Percentiles rank a stretch among this genome's conserved stretches.
These are phyloP conservation scores for Paraphoma sp. DNA, from an alignment of 2,329 filamentous ascomycete species.

Conservation along the genomic window DNA sequence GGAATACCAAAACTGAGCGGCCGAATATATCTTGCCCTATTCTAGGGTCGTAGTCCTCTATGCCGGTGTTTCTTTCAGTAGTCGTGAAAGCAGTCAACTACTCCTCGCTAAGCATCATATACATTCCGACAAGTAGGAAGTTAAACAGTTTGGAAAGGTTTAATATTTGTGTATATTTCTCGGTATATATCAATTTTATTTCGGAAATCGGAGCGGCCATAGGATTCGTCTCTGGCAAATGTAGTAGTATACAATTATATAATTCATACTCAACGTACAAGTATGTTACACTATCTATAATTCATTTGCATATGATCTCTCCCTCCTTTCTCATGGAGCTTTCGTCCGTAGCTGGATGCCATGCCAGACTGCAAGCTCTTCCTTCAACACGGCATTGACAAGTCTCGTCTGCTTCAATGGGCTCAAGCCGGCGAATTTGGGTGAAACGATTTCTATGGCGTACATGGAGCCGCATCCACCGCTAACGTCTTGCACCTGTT, in stretches of 20 bases:
- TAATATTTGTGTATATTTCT: no score
- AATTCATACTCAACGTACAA: background rate
- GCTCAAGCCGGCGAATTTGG: slow-evolving; percentile 71
- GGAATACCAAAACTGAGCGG: no score
- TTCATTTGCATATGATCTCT: background rate
- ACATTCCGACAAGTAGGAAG: background rate
- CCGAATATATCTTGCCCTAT: no score
- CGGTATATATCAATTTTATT: background rate
- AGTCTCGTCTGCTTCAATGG: slow-evolving; percentile 84
- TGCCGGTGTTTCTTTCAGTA: no score
- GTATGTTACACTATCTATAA: background rate
- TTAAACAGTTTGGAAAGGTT: no score
- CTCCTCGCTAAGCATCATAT: background rate
- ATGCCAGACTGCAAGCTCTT: slow-evolving; percentile 82
- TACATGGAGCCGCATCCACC: slow-evolving; percentile 91
- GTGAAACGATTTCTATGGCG: slow-evolving; percentile 76
- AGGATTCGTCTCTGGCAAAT: background rate
- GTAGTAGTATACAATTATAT: background rate
- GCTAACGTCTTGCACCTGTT: slow-evolving; percentile 76
- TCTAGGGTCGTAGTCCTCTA: no score
- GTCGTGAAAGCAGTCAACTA: no score
- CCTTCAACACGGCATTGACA: slow-evolving; percentile 76
- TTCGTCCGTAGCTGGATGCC: slow-evolving; percentile 81
- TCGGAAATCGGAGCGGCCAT: background rate
- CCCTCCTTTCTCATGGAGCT: slow-evolving; percentile 40